These are phyloP conservation scores for Parastagonospora nodorum DNA, from an alignment of 2,329 filamentous ascomycete species.

Conservation along the genomic window DNA sequence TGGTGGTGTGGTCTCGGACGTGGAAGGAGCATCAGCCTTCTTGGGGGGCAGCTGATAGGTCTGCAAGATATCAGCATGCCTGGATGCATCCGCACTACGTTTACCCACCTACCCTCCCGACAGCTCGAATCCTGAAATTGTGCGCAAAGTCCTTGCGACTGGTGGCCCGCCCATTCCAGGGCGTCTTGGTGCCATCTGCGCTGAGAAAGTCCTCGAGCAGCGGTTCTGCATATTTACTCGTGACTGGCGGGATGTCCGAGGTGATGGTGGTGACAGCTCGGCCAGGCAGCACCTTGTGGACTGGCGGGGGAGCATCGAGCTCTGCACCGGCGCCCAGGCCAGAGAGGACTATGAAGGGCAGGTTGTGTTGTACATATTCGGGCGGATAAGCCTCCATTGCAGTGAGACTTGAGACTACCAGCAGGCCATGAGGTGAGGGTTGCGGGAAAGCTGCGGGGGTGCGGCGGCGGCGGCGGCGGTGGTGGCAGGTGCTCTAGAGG, in stretches of 20 bases:
- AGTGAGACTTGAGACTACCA: slow-evolving; percentile 24
- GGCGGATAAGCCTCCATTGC: slow-evolving; percentile 78
- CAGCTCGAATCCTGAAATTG: slow-evolving; percentile 71
- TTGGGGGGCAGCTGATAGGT: slow-evolving; percentile 64
- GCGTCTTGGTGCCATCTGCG: slow-evolving; percentile 66
- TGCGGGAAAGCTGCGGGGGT: too few relatives aligned
- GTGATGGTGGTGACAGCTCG: slow-evolving; percentile 65
- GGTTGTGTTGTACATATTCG: slow-evolving; percentile 83
- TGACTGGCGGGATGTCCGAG: slow-evolving; percentile 72
- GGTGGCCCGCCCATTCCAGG: slow-evolving; percentile 68
- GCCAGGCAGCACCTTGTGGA: slow-evolving; percentile 43
- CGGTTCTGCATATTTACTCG: slow-evolving; percentile 66
- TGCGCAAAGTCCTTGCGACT: slow-evolving; percentile 52
- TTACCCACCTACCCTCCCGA: slow-evolving; percentile 76
- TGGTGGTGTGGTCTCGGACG: slow-evolving; percentile 57
- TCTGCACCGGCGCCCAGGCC: slow-evolving; percentile 61
- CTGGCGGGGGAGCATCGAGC: slow-evolving; percentile 51
- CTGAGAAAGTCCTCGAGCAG: slow-evolving; percentile 70
- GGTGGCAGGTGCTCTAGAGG: too few relatives aligned
- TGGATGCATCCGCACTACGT: slow-evolving; percentile 9
- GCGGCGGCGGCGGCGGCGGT: too few relatives aligned
- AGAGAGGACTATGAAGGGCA: slow-evolving; percentile 81
- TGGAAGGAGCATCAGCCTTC: slow-evolving; percentile 65
- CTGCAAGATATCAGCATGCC: slow-evolving; percentile 42
- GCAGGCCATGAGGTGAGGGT: slow-evolving; percentile 30